A percentile compares a stretch with the other conserved stretches of the same genome.
Evolutionary conservation across 345 rosid genomes (phyloP).

Genomic region (Diplotaxis tenuifolia): DNA sequence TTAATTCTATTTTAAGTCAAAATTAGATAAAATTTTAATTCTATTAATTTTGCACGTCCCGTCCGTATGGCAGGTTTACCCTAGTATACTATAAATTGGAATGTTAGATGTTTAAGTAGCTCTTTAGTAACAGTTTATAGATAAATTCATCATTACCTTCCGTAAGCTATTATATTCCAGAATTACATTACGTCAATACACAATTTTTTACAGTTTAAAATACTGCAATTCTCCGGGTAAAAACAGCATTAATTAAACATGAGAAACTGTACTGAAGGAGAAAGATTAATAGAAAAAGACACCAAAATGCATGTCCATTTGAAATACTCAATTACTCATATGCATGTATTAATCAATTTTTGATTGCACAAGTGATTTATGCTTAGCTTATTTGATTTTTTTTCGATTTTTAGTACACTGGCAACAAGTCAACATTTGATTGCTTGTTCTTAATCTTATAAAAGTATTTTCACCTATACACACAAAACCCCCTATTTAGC

Average conservation of each 20-base stretch:
- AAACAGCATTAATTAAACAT: not conserved
- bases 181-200: not conserved
- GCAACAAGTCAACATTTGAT: not conserved
- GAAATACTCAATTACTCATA: not conserved
- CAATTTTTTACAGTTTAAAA: not conserved
- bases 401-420: not conserved
- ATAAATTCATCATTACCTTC: not conserved
- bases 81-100: too few species aligned
- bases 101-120: not conserved
- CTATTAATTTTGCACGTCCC: too few species aligned
- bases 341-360: not conserved
- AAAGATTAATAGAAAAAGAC: not conserved
- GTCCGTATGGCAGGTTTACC: too few species aligned
- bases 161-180: not conserved
- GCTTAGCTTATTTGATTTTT: not conserved
- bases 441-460: not conserved
- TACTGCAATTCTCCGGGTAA: not conserved
- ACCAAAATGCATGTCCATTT: not conserved
- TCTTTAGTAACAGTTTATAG: not conserved
- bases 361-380: not conserved
- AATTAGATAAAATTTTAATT: too few species aligned
- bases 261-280: not conserved
- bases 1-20: too few species aligned
- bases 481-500: too few species aligned
- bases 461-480: too few species aligned